Percentiles rank a stretch among this genome's conserved stretches.
Evolutionary conservation across 139 green algal genomes (phyloP).

Genomic region (Ulvella scutata): DNA sequence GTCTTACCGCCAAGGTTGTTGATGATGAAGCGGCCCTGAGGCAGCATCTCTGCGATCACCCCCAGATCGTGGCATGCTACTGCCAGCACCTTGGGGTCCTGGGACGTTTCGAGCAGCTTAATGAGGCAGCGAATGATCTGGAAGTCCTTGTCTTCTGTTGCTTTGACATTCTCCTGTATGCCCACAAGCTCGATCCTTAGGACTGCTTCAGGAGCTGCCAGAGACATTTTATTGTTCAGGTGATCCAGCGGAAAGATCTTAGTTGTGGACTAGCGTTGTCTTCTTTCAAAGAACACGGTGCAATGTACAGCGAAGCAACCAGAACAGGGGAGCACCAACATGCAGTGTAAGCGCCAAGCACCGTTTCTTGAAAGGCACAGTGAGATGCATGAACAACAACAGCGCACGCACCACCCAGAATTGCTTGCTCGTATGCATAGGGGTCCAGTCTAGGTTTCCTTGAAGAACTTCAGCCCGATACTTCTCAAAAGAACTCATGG

Average conservation of each 20-base stretch:
- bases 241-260: no score
- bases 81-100: conserved; percentile 34
- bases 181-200: no score
- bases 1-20: conserved; percentile 82
- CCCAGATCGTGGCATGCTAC: conserved; percentile 84
- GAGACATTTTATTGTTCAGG: no score
- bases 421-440: conserved; percentile 62
- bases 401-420: conserved; percentile 30
- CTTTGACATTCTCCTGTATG: conserved; percentile 62
- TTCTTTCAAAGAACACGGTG: no score
- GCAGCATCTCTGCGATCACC: conserved; percentile 69
- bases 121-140: conserved; percentile 78
- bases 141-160: conserved; percentile 87
- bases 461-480: conserved; percentile 53
- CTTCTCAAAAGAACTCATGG: conserved; percentile 73
- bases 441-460: conserved; percentile 68
- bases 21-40: conserved; percentile 46
- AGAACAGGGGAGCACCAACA: no score
- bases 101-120: conserved; percentile 60
- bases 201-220: no score
- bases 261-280: no score
- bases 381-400: no score
- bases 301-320: no score
- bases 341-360: no score
- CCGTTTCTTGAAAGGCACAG: no score